Conservation (phyloP, 768 basidiomycete species). For the Russula ochroleuca region DNA sequence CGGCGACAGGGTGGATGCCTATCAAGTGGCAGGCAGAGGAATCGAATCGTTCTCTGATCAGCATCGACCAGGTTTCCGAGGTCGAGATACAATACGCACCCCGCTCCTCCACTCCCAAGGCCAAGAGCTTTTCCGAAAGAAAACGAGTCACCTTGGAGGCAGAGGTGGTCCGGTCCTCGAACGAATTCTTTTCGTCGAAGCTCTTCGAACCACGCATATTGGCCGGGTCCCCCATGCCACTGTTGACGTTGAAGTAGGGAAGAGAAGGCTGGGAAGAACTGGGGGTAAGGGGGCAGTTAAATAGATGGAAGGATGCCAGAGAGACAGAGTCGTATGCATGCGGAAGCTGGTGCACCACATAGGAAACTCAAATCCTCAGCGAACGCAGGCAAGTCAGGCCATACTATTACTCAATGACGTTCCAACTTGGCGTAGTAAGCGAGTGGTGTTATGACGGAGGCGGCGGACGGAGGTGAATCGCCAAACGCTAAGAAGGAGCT, state of each 20-base stretch:
- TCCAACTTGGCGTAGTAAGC: not conserved
- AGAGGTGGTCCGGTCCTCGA: not conserved
- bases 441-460: not conserved
- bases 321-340: not conserved
- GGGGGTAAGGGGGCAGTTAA: not conserved
- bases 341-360: not conserved
- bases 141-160: not conserved
- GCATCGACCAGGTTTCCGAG: too few species aligned
- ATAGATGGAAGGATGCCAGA: not conserved
- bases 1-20: conserved; percentile 39
- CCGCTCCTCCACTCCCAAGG: not conserved
- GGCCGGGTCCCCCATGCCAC: too few species aligned
- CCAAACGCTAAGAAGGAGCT: not conserved
- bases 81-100: not conserved
- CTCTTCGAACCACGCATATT: not conserved
- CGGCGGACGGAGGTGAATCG: not conserved
- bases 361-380: not conserved
- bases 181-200: not conserved
- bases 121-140: not conserved
- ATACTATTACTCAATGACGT: not conserved
- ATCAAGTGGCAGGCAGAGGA: not conserved
- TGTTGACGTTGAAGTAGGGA: not conserved
- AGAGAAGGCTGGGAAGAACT: not conserved
- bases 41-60: not conserved
- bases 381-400: not conserved